Percentiles rank a stretch among this genome's conserved stretches.
Conservation (phyloP, 192 early-diverging fungal genomes). For the Podila verticillata region DNA sequence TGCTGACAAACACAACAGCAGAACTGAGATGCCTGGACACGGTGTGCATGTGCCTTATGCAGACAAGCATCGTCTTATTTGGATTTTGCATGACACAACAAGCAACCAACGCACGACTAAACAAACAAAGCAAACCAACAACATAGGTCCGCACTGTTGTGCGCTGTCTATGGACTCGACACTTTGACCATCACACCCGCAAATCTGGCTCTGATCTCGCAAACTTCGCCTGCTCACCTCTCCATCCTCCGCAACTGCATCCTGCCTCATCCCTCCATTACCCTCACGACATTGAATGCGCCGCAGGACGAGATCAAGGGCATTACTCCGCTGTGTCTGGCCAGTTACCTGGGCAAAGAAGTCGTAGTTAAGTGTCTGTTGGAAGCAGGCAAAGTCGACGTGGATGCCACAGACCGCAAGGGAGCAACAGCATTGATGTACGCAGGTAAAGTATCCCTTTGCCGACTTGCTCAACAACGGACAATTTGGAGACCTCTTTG, state of each 20-base stretch:
- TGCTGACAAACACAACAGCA: background rate
- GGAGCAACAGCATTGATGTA: slow-evolving; percentile 77
- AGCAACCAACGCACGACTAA: too few species aligned
- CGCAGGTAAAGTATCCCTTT: slow-evolving; percentile 56
- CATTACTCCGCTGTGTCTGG: slow-evolving; percentile 74
- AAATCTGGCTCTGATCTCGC: slow-evolving; percentile 64
- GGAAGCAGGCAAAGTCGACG: slow-evolving; percentile 70
- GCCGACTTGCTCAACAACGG: too few species aligned
- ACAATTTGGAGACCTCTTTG: background rate
- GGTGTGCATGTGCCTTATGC: too few species aligned
- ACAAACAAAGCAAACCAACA: background rate
- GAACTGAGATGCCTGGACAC: too few species aligned
- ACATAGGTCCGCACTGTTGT: slow-evolving; percentile 67
- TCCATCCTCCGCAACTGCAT: slow-evolving; percentile 60
- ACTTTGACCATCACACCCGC: slow-evolving; percentile 61
- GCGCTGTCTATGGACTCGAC: slow-evolving; percentile 71
- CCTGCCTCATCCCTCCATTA: slow-evolving; percentile 59
- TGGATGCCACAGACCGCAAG: slow-evolving; percentile 68
- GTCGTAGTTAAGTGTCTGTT: slow-evolving; percentile 64
- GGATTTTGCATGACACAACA: too few species aligned
- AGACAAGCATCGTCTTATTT: too few species aligned
- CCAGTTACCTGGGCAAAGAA: slow-evolving; percentile 72
- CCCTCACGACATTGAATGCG: slow-evolving; percentile 59
- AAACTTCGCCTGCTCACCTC: slow-evolving; percentile 61
- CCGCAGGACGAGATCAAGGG: slow-evolving; percentile 70